These are phyloP conservation scores for Acanthamoeba lenticulata DNA, from an alignment of 208 protist species.

Conservation along the genomic window DNA sequence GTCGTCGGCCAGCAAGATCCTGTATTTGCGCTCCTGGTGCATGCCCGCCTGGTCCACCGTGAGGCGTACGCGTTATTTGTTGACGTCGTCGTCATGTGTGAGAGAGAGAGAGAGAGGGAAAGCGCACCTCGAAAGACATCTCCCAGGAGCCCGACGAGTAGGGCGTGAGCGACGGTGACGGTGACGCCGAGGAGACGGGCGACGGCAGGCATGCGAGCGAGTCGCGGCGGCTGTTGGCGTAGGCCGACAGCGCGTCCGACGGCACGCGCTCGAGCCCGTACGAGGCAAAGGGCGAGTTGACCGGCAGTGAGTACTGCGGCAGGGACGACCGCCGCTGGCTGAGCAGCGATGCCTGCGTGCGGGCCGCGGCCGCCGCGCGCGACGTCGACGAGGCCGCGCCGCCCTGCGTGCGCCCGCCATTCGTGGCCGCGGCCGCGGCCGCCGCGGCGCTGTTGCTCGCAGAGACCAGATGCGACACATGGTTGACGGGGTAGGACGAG, in stretches of 20 bases:
- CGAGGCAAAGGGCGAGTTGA: background rate
- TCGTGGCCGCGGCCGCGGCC: background rate
- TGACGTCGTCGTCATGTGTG: background rate
- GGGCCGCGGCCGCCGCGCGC: no score
- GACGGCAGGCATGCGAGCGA: background rate
- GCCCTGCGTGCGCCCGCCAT: no score
- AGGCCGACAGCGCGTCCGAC: background rate
- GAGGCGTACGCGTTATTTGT: background rate
- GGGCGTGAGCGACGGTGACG: background rate
- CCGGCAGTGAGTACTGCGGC: constrained; percentile 29
- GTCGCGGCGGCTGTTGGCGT: background rate
- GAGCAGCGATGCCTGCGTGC: background rate
- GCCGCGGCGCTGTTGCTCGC: no score
- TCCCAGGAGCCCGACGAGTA: constrained; percentile 15
- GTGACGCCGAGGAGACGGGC: background rate
- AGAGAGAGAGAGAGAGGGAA: no score
- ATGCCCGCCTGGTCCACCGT: background rate
- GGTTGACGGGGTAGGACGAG: constrained; percentile 16
- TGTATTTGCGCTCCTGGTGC: background rate
- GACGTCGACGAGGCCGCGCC: no score
- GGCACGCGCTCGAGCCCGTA: constrained; percentile 9
- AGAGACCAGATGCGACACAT: background rate
- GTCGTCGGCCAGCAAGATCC: constrained; percentile 76
- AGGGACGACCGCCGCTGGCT: background rate
- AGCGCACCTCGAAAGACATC: background rate